Evolutionary conservation across 306 rosid species (phyloP).

Genomic region (Delonix regia): DNA sequence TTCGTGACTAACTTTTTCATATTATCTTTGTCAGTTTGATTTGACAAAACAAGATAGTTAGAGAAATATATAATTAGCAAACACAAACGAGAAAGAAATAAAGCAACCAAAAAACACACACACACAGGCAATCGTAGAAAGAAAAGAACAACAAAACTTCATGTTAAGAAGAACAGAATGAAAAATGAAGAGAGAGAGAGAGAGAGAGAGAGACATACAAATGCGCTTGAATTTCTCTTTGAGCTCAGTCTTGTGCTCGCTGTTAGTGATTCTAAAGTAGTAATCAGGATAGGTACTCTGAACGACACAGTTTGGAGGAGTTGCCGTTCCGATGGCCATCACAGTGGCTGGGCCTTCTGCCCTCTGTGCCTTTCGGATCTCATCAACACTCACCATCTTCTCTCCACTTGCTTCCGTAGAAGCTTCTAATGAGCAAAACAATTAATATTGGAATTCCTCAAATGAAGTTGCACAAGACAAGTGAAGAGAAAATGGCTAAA

Average conservation of each 20-base stretch:
- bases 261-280: constrained; percentile 55
- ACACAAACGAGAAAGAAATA: neutral
- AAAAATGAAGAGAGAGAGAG: neutral
- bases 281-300: constrained; percentile 55
- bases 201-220: constrained; percentile 29
- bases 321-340: constrained; percentile 58
- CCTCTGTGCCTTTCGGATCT: constrained; percentile 53
- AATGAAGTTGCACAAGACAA: neutral
- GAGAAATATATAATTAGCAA: neutral
- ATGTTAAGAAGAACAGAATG: neutral
- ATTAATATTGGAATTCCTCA: neutral
- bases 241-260: constrained; percentile 55
- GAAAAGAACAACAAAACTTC: too few relatives aligned
- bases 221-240: constrained; percentile 63
- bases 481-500: neutral
- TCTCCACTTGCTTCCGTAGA: neutral
- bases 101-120: neutral
- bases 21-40: neutral
- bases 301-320: constrained; percentile 50
- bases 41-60: neutral
- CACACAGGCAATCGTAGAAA: too few relatives aligned
- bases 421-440: too few relatives aligned
- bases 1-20: too few relatives aligned
- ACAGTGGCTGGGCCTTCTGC: constrained; percentile 60
- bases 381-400: constrained; percentile 57